These are phyloP conservation scores for Saturnispora sekii DNA, from an alignment of 805 yeast genomes.

Conservation along the genomic window DNA sequence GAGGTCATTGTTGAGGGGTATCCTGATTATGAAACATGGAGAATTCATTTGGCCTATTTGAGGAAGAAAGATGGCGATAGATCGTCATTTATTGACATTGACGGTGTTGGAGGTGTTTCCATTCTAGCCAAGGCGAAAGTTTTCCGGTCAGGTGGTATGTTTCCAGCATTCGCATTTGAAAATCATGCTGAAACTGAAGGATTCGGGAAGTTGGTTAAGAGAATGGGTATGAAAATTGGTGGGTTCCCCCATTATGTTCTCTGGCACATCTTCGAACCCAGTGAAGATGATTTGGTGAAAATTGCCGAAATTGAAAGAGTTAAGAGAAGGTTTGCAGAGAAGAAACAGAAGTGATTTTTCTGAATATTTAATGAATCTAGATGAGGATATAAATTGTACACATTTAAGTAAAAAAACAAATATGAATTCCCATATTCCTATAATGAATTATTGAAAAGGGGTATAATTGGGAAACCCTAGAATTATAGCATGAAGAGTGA, in stretches of 20 bases:
- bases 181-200: slow-evolving; percentile 88
- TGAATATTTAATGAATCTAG: too few species aligned
- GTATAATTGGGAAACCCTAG: not conserved
- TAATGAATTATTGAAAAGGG: too few species aligned
- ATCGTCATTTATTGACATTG: slow-evolving; percentile 57
- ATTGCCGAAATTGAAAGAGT: slow-evolving; percentile 62
- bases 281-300: slow-evolving; percentile 69
- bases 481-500: not conserved
- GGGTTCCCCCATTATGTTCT: slow-evolving; percentile 85
- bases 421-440: too few species aligned
- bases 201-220: slow-evolving; percentile 70
- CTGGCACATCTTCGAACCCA: slow-evolving; percentile 88
- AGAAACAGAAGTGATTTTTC: not conserved
- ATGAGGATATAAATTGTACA: too few species aligned
- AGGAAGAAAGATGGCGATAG: slow-evolving; percentile 53
- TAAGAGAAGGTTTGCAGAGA: slow-evolving; percentile 32
- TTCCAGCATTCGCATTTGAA: slow-evolving; percentile 75
- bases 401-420: too few species aligned
- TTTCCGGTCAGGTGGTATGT: slow-evolving; percentile 70
- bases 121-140: slow-evolving; percentile 65
- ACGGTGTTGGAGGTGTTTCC: slow-evolving; percentile 85
- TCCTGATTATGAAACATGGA: slow-evolving; percentile 79
- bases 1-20: slow-evolving; percentile 86
- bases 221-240: slow-evolving; percentile 74
- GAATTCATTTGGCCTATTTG: slow-evolving; percentile 70